Conservation (phyloP, 73 alveolate species). For the Stentor coeruleus region DNA sequence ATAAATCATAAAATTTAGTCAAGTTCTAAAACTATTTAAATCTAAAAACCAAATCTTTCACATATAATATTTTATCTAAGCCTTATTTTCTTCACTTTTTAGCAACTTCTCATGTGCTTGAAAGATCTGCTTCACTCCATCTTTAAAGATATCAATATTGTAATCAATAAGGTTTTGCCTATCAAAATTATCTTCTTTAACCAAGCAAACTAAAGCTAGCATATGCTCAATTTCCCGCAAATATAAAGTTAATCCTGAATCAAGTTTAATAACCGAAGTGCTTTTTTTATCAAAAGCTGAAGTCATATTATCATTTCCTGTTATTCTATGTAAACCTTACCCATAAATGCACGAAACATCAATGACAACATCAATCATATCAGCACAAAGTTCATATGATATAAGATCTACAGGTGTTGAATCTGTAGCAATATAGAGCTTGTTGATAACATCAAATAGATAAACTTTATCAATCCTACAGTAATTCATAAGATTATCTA, state of each 20-base stretch:
- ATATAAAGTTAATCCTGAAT: slow-evolving; percentile 43
- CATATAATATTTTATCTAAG: too few species aligned
- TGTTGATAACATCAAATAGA: slow-evolving; percentile 78
- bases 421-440: slow-evolving; percentile 86
- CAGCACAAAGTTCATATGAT: slow-evolving; percentile 84
- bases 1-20: too few species aligned
- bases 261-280: slow-evolving; percentile 43
- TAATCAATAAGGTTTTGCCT: slow-evolving; percentile 54
- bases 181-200: slow-evolving; percentile 55
- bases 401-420: slow-evolving; percentile 61
- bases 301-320: slow-evolving; percentile 30
- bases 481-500: slow-evolving; percentile 55
- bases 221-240: slow-evolving; percentile 52
- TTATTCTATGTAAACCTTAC: slow-evolving; percentile 26
- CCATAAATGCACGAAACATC: slow-evolving; percentile 86
- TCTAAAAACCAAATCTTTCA: too few species aligned
- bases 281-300: slow-evolving; percentile 50
- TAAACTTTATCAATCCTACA: slow-evolving; percentile 82
- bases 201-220: slow-evolving; percentile 55
- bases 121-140: slow-evolving; percentile 49
- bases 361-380: slow-evolving; percentile 77
- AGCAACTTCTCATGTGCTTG: slow-evolving; percentile 19
- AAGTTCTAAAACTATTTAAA: too few species aligned
- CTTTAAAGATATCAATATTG: slow-evolving; percentile 58
- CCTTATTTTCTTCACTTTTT: too few species aligned